Conservation (phyloP, 2,329 filamentous ascomycete species). For the Emergomyces orientalis region DNA sequence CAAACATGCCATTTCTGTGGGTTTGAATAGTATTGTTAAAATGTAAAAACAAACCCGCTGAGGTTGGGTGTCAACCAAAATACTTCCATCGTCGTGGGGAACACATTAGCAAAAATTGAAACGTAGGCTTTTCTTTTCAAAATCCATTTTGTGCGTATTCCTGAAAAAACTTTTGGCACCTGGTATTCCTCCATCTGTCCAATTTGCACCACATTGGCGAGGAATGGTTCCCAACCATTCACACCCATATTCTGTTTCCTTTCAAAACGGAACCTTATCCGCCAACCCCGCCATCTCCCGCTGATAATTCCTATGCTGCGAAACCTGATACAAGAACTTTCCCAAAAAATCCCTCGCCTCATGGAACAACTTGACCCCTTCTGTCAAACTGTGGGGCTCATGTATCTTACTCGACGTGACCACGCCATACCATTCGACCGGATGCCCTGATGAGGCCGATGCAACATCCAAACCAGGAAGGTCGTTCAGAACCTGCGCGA, state of each 20-base stretch:
- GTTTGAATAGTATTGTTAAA: not conserved
- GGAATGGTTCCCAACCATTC: not conserved
- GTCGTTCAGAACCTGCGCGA: constrained; percentile 41
- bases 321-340: constrained; percentile 59
- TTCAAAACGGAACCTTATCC: constrained; percentile 57
- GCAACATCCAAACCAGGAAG: constrained; percentile 44
- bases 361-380: constrained; percentile 55
- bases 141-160: not conserved
- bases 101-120: not conserved
- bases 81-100: not conserved
- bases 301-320: constrained; percentile 63
- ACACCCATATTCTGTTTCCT: constrained; percentile 18
- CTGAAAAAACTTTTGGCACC: too few species aligned
- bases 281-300: constrained; percentile 63
- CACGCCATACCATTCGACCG: constrained; percentile 65
- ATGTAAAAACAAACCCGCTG: not conserved
- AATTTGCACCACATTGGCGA: not conserved
- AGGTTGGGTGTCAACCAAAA: not conserved
- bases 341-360: constrained; percentile 60
- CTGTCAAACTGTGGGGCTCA: constrained; percentile 50
- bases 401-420: constrained; percentile 53
- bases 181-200: not conserved
- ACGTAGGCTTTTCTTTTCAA: not conserved
- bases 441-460: constrained; percentile 38
- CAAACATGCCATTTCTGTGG: not conserved